phyloP scores from a whole-genome alignment of 768 basidiomycete genomes.

The Tylopilus balloui region DNA sequence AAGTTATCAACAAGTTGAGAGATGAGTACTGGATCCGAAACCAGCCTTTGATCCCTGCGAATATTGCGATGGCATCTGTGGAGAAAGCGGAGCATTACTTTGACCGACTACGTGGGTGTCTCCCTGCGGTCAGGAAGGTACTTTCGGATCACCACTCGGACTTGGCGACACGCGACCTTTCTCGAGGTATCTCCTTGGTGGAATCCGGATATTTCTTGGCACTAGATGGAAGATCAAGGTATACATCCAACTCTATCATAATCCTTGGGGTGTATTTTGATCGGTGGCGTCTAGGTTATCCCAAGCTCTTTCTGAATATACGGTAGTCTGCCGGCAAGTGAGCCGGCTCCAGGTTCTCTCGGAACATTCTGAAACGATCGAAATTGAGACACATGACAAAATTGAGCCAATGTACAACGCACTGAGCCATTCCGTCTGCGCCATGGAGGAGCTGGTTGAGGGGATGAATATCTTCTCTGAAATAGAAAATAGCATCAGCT shows the following conservation, averaged over 20 bases:
- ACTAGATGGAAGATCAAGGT: slow-evolving; percentile 61
- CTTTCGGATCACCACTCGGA: slow-evolving; percentile 75
- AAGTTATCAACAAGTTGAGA: slow-evolving; percentile 52
- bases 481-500: slow-evolving; percentile 23
- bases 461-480: slow-evolving; percentile 33
- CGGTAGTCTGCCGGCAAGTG: slow-evolving; percentile 11
- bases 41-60: slow-evolving; percentile 43
- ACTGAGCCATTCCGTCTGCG: slow-evolving; percentile 18
- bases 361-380: slow-evolving; percentile 19
- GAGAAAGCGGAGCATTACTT: slow-evolving; percentile 62
- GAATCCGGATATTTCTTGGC: slow-evolving; percentile 76
- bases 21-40: slow-evolving; percentile 62
- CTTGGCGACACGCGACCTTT: slow-evolving; percentile 80
- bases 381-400: slow-evolving; percentile 10
- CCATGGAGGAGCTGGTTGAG: slow-evolving; percentile 37
- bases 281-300: slow-evolving; percentile 12
- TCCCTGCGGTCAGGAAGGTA: slow-evolving; percentile 62
- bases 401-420: slow-evolving; percentile 20
- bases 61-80: slow-evolving; percentile 20
- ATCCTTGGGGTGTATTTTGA: not conserved
- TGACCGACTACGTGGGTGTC: slow-evolving; percentile 52
- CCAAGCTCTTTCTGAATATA: slow-evolving; percentile 15
- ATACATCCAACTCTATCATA: slow-evolving; percentile 28
- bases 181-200: slow-evolving; percentile 68
- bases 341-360: slow-evolving; percentile 21